Evolutionary conservation across 1,284 basidiomycete genomes (phyloP), one percentile per base, ranked within the genome.

Genomic region (Cryptococcus neoformans): DNA sequence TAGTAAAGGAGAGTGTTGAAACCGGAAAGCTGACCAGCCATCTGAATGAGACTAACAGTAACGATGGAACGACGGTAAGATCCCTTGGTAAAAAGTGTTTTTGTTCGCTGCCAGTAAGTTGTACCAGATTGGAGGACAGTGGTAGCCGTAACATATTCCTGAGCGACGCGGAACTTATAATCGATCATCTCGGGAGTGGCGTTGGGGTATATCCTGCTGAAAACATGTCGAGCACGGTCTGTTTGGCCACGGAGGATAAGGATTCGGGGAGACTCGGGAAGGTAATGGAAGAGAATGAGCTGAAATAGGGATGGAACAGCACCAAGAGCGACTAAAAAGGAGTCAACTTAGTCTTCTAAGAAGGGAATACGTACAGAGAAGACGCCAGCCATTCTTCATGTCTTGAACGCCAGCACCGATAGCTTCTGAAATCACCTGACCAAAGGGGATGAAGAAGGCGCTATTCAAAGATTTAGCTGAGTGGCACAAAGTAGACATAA

Each of bases 1-100:
- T 75, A 76, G 62, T 77, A 76, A 5, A 67, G 66, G 0, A 44
- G 53, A 0, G 65, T 66, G 58, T 78, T 78, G 64, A 72, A 76
- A 3, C 76, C 77, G 4, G 60, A 68, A 1, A 76, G 59, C 49
- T 77, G 77, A 1, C 56, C 55, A 45, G 62, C 60, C 5, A 52
- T 42, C 36, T 64, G 62, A 1, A 66, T 28, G 9, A 55, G 58
- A 10, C 44, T 51, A 16, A 66, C 66, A 16, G 54, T 40, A 54
- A 66, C 63, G 48, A 66, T 62, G 7, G 66, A 52, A 9, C 64
- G 45, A 44, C 64, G 62, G 49, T 68, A 68, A 1, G 60, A 49
- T 50, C 58, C 59, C 49, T 62, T 40, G n/a, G 55, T 65, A 60
- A 60, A 66, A 4, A 57, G 40, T 39, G 48, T 38, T 41, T 62